These are phyloP conservation scores for Penicillium tannophilum DNA, from an alignment of 495 filamentous ascomycete species.

Conservation along the genomic window DNA sequence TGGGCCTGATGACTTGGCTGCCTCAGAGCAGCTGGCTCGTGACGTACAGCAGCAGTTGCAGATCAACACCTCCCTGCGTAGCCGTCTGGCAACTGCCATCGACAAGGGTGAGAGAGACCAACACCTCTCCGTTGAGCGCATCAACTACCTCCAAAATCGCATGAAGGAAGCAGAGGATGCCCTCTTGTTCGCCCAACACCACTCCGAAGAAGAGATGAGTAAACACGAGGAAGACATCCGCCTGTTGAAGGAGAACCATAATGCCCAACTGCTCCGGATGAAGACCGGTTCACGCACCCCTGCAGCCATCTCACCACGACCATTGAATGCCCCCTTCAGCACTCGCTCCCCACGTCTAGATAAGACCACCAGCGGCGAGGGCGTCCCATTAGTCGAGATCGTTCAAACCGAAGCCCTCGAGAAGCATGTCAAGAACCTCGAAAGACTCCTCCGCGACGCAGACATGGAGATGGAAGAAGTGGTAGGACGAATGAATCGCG, in stretches of 20 bases:
- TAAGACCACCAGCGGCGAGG: slow-evolving; percentile 57
- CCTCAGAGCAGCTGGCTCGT: slow-evolving; percentile 70
- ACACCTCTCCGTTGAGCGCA: slow-evolving; percentile 72
- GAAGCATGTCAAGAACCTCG: slow-evolving; percentile 75
- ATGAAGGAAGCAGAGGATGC: slow-evolving; percentile 83
- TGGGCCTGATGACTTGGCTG: slow-evolving; percentile 61
- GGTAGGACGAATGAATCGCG: slow-evolving; percentile 85
- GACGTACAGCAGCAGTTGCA: slow-evolving; percentile 79
- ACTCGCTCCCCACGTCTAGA: slow-evolving; percentile 58
- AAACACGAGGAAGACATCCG: slow-evolving; percentile 86
- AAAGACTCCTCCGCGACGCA: slow-evolving; percentile 76
- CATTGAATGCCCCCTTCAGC: slow-evolving; percentile 65
- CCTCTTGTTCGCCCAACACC: slow-evolving; percentile 78
- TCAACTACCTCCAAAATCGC: slow-evolving; percentile 77
- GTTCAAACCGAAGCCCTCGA: slow-evolving; percentile 73
- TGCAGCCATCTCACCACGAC: slow-evolving; percentile 44
- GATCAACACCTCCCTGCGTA: slow-evolving; percentile 71
- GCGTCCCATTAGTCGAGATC: slow-evolving; percentile 60
- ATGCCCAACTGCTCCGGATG: slow-evolving; percentile 73
- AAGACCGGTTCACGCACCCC: slow-evolving; percentile 56
- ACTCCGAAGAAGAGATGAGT: slow-evolving; percentile 79
- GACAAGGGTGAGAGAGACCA: slow-evolving; percentile 85
- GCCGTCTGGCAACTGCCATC: slow-evolving; percentile 83
- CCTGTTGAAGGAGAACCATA: slow-evolving; percentile 74
- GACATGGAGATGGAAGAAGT: slow-evolving; percentile 96